phyloP scores from a whole-genome alignment of 768 basidiomycete genomes.

The Lentinula lateritia region DNA sequence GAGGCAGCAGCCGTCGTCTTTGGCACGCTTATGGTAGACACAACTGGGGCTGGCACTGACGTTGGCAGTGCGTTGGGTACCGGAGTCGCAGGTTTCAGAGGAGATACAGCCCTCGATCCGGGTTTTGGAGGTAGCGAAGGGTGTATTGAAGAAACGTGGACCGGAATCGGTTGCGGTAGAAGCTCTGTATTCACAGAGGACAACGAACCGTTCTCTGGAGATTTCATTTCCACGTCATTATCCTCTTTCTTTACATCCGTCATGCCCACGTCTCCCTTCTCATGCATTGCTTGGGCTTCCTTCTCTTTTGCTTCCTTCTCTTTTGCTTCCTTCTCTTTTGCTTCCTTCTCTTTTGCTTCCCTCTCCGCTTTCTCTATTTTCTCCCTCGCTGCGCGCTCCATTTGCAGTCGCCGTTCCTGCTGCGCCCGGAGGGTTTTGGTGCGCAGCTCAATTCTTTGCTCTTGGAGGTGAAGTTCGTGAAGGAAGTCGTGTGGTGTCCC shows the following conservation, averaged over 20 bases:
- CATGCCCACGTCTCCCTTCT: not conserved
- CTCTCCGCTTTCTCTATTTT: not conserved
- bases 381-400: conserved; percentile 15
- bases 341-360: not conserved
- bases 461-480: conserved; percentile 64
- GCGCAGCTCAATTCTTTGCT: conserved; percentile 53
- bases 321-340: not conserved
- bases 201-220: conserved; percentile 15
- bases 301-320: not conserved
- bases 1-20: conserved; percentile 10
- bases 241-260: not conserved
- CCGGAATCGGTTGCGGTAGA: not conserved
- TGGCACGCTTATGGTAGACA: not conserved
- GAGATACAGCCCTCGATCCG: conserved; percentile 29
- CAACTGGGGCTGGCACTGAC: not conserved
- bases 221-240: conserved; percentile 11
- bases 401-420: conserved; percentile 22
- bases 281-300: not conserved
- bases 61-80: conserved; percentile 6
- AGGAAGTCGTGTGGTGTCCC: conserved; percentile 74
- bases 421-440: conserved; percentile 31
- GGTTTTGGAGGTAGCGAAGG: conserved; percentile 74
- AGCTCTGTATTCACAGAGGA: conserved; percentile 23
- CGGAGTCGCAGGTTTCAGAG: conserved; percentile 22
- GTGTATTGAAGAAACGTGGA: conserved; percentile 31